Evolutionary conservation across 2,329 filamentous ascomycete species (phyloP), one percentile per base, ranked within the genome.

Genomic region (Fusarium foetens): DNA sequence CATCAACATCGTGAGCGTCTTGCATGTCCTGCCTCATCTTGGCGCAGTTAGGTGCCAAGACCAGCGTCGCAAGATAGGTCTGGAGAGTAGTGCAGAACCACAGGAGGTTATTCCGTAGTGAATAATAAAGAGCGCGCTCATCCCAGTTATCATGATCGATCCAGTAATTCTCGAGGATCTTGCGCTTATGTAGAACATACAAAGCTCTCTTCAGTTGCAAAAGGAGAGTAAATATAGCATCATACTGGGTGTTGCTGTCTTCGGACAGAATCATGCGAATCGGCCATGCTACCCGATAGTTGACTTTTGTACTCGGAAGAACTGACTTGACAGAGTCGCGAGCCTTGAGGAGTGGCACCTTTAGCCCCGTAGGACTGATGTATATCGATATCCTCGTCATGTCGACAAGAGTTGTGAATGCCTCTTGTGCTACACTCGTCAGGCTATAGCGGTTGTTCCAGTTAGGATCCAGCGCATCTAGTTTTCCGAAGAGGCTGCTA

Each of bases 381-480:
- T 84, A 86, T 27, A 93, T 87, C 6, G 89, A 86, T 13, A 97
- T 81, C 25, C 89, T 88, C 53, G 91, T 88, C 5, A 85, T 74
- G 60, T 94, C 89, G 3, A 93, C 80, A 4, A 83, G 82, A 1
- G 81, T 73, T 3, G 89, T 86, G 78, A 94, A 94, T 0, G 92
- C 90, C 62, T 91, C 91, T 64, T 94, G 92, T 1, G 92, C 91
- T 4, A 94, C 82, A 72, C 95, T 93, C 0, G 93, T 96, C 33
- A 98, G 84, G 1, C 92, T 86, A 77, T 95, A 97, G 25, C 91
- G 89, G 79, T 98, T 94, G 68, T 92, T 91, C 95, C 94, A 98
- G 39, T 83, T 83, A 10, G 77, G 80, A 78, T 83, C 86, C 21
- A 86, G 76, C 4, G 83, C 84, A 73, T 96, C 93, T 48, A 98